phyloP scores from a whole-genome alignment of 2,329 filamentous ascomycete species.

The Lecanicillium sp. region DNA sequence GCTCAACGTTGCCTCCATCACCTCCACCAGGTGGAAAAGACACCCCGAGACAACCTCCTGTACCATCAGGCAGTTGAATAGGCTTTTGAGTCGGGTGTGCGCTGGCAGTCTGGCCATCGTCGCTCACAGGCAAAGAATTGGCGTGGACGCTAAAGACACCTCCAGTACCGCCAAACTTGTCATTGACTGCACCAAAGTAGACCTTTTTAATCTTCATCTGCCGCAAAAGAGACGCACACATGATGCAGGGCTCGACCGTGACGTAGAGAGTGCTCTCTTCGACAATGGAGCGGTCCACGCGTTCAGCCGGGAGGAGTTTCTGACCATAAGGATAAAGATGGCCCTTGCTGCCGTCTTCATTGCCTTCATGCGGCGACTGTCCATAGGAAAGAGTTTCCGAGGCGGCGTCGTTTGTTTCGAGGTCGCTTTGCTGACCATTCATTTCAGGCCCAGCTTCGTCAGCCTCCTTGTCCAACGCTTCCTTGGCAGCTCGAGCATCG shows the following conservation, averaged over 20 bases:
- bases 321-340: slow-evolving; percentile 55
- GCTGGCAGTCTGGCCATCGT: slow-evolving; percentile 29
- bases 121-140: slow-evolving; percentile 38
- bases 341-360: slow-evolving; percentile 44
- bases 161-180: slow-evolving; percentile 93
- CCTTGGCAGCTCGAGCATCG: slow-evolving; percentile 6
- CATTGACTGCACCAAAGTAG: slow-evolving; percentile 92
- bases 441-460: slow-evolving; percentile 15
- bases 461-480: slow-evolving; percentile 15
- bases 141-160: slow-evolving; percentile 83
- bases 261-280: slow-evolving; percentile 76
- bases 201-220: slow-evolving; percentile 84
- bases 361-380: slow-evolving; percentile 30
- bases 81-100: slow-evolving; percentile 28
- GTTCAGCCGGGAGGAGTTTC: slow-evolving; percentile 44
- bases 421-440: not conserved
- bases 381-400: slow-evolving; percentile 15
- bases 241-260: slow-evolving; percentile 96
- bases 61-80: slow-evolving; percentile 27
- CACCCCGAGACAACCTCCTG: slow-evolving; percentile 23
- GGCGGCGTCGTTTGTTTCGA: slow-evolving; percentile 3
- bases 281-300: slow-evolving; percentile 60
- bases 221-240: slow-evolving; percentile 89
- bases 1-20: slow-evolving; percentile 64
- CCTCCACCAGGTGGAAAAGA: slow-evolving; percentile 31